Evolutionary conservation across 495 filamentous ascomycete genomes (phyloP), one percentile per base, ranked within the genome.

Genomic region (Penicillium lividum): DNA sequence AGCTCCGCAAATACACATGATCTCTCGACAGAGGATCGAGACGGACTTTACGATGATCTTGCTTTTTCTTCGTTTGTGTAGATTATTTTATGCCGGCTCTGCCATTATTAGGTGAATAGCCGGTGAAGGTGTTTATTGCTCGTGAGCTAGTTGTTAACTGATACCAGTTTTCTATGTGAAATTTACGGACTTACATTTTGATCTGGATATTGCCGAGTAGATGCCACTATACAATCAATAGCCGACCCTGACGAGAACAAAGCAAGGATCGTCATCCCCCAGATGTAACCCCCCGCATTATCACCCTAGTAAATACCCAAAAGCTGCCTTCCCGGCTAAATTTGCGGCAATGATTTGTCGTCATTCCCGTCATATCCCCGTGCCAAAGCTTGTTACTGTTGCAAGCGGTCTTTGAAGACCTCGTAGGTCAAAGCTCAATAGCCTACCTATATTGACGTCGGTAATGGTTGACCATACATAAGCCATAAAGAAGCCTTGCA

Each of bases 1-100:
- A 80, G 76, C 73, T 80, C 51, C 76, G 76, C 45, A 80, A 80
- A 65, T 79, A 80, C 56, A 75, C 71, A 48, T 80, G 63, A 66
- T 50, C n/a, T 38, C 22, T 44, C n/a, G 30, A 22, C 22, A 11
- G 29, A 36, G 53, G 25, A 38, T 44, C 51, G 43, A 58, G 43
- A 62, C 43, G 60, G 51, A 61, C 40, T 55, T 45, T 53, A 63
- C 59, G 67, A 68, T 57, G 44, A 50, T 36, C 49, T 61, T 62
- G 40, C 28, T 59, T 45, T 46, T 57, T 66, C 29, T 64, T 68
- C 49, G 51, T 57, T 53, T 57, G 50, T 68, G 63, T 73, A 64
- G 60, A 67, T 73, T 69, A 67, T 59, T 64, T 33, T 49, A 51
- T 30, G 51, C 62, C 53, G 30, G 53, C 16, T 48, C 5, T 53